These are phyloP conservation scores for Rhodocollybia butyracea DNA, from an alignment of 768 basidiomycete genomes.

Conservation along the genomic window DNA sequence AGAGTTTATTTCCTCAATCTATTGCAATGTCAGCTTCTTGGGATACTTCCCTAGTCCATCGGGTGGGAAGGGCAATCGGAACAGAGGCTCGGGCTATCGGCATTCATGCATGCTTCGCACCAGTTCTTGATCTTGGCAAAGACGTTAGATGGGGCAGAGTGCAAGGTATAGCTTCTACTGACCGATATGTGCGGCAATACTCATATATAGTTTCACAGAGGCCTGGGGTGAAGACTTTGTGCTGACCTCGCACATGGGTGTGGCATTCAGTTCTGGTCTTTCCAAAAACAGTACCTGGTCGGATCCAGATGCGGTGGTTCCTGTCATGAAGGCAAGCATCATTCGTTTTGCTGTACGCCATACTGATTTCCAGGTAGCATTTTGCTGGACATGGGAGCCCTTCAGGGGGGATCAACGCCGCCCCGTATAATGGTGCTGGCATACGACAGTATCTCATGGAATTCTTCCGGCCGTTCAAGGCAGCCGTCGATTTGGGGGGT, in stretches of 20 bases:
- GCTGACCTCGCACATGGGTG: conserved; percentile 21
- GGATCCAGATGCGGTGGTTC: conserved; percentile 22
- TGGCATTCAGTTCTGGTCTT: conserved; percentile 19
- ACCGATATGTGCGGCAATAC: too few relatives aligned
- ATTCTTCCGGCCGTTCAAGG: conserved; percentile 23
- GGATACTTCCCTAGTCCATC: conserved; percentile 15
- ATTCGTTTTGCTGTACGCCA: background rate
- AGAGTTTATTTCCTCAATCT: conserved; percentile 22
- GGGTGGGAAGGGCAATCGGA: conserved; percentile 21
- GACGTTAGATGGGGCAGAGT: conserved; percentile 23
- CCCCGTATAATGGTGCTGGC: conserved; percentile 20
- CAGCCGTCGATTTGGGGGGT: conserved; percentile 18
- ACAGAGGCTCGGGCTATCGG: conserved; percentile 22
- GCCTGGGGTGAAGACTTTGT: conserved; percentile 25
- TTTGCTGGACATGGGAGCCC: conserved; percentile 24
- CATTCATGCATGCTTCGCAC: conserved; percentile 21
- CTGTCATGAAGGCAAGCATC: conserved; percentile 20
- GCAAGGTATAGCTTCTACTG: too few relatives aligned
- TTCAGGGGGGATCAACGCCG: conserved; percentile 20
- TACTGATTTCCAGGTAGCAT: conserved; percentile 12
- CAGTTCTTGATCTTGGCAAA: conserved; percentile 25
- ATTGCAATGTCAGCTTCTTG: conserved; percentile 20
- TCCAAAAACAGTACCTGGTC: conserved; percentile 23
- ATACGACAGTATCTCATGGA: conserved; percentile 20
- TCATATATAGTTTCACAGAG: conserved; percentile 9